Conservation (phyloP, 2,329 filamentous ascomycete genomes). For the Aspergillus calidoustus region DNA sequence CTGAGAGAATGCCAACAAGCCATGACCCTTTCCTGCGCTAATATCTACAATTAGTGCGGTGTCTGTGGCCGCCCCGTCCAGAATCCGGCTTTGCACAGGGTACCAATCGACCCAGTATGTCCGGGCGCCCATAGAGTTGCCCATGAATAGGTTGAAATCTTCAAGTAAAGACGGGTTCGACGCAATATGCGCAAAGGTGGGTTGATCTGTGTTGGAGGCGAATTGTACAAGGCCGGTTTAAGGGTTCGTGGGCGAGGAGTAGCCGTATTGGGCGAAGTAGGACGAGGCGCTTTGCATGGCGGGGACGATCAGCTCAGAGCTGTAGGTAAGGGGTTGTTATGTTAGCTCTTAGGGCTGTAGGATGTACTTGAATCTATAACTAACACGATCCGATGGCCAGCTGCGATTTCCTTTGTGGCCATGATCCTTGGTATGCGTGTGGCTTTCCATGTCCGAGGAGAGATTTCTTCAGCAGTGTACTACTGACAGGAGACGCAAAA, state of each 20-base stretch:
- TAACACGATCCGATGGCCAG: conserved; percentile 2
- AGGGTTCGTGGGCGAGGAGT: conserved; percentile 1
- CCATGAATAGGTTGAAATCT: conserved; percentile 15
- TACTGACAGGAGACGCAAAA: conserved; percentile 2
- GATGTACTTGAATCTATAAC: not conserved
- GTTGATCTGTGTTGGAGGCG: not conserved
- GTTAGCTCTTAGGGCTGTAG: no score
- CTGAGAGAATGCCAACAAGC: not conserved
- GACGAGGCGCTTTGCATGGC: conserved; percentile 12
- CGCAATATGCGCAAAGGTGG: conserved; percentile 1
- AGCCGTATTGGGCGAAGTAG: conserved; percentile 1
- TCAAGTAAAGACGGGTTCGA: not conserved
- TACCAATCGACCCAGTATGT: conserved; percentile 15
- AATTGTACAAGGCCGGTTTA: conserved; percentile 5
- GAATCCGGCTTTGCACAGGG: conserved; percentile 9
- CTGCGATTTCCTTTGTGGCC: conserved; percentile 11
- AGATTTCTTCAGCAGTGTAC: conserved; percentile 7
- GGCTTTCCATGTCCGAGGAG: not conserved
- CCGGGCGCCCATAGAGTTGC: conserved; percentile 1
- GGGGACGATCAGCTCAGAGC: not conserved
- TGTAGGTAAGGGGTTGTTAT: not conserved
- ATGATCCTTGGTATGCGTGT: conserved; percentile 10
- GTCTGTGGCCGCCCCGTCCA: not conserved
- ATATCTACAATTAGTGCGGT: conserved; percentile 15
- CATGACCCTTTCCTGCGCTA: conserved; percentile 14